phyloP scores from a whole-genome alignment of 2,329 filamentous ascomycete genomes.

The Claviceps maximensis region DNA sequence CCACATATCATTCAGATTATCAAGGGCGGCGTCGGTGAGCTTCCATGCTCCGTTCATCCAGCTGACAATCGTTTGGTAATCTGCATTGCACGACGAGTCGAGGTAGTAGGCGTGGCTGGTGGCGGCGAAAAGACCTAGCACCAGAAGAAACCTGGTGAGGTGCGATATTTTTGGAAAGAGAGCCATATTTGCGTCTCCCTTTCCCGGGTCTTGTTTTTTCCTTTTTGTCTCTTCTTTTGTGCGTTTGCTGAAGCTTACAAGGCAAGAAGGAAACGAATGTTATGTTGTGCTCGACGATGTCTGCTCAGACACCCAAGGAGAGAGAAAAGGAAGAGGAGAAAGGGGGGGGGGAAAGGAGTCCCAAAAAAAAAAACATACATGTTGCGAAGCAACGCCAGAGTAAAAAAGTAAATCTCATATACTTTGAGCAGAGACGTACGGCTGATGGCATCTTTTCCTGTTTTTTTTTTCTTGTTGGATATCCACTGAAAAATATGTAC shows the following conservation, averaged over 20 bases:
- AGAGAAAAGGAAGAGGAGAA: too few relatives aligned
- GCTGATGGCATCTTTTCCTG: neutral
- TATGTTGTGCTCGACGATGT: too few relatives aligned
- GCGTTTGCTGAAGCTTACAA: too few relatives aligned
- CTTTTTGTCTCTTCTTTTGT: neutral
- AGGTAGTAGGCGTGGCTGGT: neutral
- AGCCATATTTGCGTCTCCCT: neutral
- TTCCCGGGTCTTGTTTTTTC: neutral
- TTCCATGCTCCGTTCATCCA: neutral
- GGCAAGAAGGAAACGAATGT: too few relatives aligned
- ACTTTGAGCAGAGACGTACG: too few relatives aligned
- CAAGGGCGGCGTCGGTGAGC: neutral
- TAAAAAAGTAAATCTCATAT: too few relatives aligned
- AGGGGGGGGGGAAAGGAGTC: too few relatives aligned
- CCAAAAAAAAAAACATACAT: too few relatives aligned
- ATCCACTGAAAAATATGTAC: too few relatives aligned
- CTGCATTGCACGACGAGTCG: neutral
- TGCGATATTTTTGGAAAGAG: neutral
- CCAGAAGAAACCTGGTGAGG: neutral
- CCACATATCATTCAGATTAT: neutral
- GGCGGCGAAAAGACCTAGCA: neutral
- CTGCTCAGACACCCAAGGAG: too few relatives aligned
- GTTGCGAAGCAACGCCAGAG: too few relatives aligned
- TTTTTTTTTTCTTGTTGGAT: neutral
- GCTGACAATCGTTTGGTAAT: neutral